phyloP scores from a whole-genome alignment of 2,329 filamentous ascomycete genomes.

The Claviceps capensis region DNA sequence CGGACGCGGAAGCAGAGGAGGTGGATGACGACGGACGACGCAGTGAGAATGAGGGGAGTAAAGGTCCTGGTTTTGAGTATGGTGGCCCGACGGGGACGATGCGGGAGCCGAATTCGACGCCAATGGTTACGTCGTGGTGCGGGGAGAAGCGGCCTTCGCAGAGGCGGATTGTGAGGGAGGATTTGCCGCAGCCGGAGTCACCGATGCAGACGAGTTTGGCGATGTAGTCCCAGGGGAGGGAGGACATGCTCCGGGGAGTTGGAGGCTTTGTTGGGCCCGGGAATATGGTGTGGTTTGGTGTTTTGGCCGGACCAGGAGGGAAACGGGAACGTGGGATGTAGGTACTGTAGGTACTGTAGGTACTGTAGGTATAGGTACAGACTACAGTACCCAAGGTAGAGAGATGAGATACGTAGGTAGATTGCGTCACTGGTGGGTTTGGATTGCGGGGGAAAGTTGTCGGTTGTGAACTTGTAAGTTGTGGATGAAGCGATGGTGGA shows the following conservation, averaged over 20 bases:
- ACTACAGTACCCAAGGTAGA: too few relatives aligned
- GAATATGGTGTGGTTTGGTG: too few relatives aligned
- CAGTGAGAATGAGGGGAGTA: conserved; percentile 10
- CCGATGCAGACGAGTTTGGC: conserved; percentile 97
- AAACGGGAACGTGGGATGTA: too few relatives aligned
- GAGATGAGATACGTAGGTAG: too few relatives aligned
- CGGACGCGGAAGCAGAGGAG: not conserved
- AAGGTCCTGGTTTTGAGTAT: conserved; percentile 36
- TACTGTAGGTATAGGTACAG: too few relatives aligned
- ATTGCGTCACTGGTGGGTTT: too few relatives aligned
- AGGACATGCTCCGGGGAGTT: conserved; percentile 31
- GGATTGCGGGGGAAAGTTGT: too few relatives aligned
- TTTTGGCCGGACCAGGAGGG: not conserved
- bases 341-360: too few relatives aligned
- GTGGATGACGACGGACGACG: not conserved
- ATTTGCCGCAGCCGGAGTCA: conserved; percentile 93
- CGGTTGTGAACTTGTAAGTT: too few relatives aligned
- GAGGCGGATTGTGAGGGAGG: conserved; percentile 81
- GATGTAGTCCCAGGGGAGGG: conserved; percentile 90
- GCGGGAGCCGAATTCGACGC: conserved; percentile 87
- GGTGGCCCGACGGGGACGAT: conserved; percentile 85
- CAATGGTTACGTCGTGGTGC: conserved; percentile 94
- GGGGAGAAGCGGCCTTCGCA: conserved; percentile 92
- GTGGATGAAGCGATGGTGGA: too few relatives aligned
- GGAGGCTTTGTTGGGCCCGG: too few relatives aligned